Conservation (phyloP, 306 rosid species). For the Trifolium repens region DNA sequence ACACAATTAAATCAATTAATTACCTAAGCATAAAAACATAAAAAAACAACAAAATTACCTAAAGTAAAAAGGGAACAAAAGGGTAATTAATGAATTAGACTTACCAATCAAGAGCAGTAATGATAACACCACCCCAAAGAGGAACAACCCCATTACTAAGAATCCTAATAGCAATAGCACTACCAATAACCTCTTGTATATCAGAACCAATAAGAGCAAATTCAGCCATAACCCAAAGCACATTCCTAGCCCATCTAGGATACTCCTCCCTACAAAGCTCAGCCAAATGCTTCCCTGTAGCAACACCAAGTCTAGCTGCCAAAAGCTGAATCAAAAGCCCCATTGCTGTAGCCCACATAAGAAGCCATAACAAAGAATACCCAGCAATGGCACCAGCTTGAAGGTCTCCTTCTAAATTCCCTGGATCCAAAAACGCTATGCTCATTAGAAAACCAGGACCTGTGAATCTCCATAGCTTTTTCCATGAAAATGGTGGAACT, state of each 20-base stretch:
- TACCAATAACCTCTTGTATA: conserved; percentile 95
- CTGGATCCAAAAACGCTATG: conserved; percentile 93
- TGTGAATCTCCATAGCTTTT: conserved; percentile 91
- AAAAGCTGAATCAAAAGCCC: conserved; percentile 89
- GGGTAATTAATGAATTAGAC: neutral
- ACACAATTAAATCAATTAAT: too few species aligned
- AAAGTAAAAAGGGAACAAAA: neutral
- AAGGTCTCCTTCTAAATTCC: conserved; percentile 91
- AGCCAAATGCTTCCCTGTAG: conserved; percentile 90
- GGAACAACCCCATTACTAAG: conserved; percentile 81
- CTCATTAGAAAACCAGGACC: conserved; percentile 98
- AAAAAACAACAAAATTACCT: neutral
- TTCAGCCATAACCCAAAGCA: conserved; percentile 97
- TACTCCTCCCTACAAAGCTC: conserved; percentile 96
- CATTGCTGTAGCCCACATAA: conserved; percentile 92
- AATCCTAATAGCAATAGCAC: conserved; percentile 91
- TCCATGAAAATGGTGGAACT: conserved; percentile 89
- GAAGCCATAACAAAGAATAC: conserved; percentile 87
- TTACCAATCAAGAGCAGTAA: conserved; percentile 91
- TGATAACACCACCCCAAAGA: conserved; percentile 89
- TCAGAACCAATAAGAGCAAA: conserved; percentile 91
- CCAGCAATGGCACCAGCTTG: conserved; percentile 97
- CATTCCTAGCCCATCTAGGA: conserved; percentile 77
- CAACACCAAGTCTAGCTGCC: conserved; percentile 92
- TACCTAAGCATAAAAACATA: neutral